phyloP scores from a whole-genome alignment of 140 eudicot species.

The Anethum foeniculum region DNA sequence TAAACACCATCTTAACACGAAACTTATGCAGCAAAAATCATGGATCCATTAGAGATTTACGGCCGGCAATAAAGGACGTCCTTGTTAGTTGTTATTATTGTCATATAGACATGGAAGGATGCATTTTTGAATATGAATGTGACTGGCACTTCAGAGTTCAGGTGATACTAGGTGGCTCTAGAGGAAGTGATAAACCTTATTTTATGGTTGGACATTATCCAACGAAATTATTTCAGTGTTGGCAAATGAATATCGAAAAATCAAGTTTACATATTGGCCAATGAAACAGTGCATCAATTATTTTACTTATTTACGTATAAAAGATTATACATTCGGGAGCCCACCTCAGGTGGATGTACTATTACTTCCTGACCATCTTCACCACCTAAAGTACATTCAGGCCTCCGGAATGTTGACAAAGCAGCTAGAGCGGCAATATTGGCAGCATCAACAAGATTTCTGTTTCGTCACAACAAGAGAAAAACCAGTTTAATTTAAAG shows the following conservation, averaged over 20 bases:
- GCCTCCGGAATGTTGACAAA: slow-evolving; percentile 73
- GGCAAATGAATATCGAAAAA: not conserved
- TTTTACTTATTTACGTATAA: not conserved
- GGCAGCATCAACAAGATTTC: slow-evolving; percentile 99
- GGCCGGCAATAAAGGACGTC: not conserved
- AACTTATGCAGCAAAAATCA: not conserved
- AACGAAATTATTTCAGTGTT: not conserved
- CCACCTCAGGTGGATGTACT: slow-evolving; percentile 54
- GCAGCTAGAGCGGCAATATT: slow-evolving; percentile 96
- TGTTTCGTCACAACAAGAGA: slow-evolving; percentile 19
- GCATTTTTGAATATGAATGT: too few species aligned
- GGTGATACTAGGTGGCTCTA: not conserved
- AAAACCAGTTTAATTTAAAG: not conserved
- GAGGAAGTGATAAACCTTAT: not conserved
- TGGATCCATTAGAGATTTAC: not conserved
- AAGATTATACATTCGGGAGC: not conserved
- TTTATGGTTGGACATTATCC: not conserved
- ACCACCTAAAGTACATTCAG: slow-evolving; percentile 90
- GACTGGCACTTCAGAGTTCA: not conserved
- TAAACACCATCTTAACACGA: not conserved
- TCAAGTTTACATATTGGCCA: not conserved
- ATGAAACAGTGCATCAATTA: not conserved
- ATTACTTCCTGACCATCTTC: slow-evolving; percentile 87
- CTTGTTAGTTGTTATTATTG: not conserved
- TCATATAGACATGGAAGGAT: too few species aligned